Base-by-base conservation (phyloP, 352 stramenopile species). In the Phytophthora crassamura region DNA sequence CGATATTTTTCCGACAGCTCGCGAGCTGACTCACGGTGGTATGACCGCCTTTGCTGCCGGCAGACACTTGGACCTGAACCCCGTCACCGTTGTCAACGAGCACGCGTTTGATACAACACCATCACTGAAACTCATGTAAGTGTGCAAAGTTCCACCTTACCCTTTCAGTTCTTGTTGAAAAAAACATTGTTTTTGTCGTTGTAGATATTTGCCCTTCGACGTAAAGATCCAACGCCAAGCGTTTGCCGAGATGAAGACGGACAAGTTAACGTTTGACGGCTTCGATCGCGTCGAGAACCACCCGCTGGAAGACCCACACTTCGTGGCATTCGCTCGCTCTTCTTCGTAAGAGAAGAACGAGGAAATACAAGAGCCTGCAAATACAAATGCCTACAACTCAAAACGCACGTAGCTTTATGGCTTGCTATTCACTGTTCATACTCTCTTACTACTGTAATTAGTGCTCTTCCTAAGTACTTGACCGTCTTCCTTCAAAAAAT, bases 21-120 rank as follows among this genome's bases (percentile, higher is more conserved):
- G 50, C 33, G 25, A 32, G n/a, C 35, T 59, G 47, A 64, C 41
- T 63, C 15, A 55, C 34, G 25, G 25, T 34, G 41, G n/a, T 51
- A 10, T 52, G 22, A 34, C 11, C 30, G n/a, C 10, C 45, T 33
- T 35, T 62, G 14, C 30, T 50, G 4, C 38, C 14, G 49, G 15
- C 51, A 94, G 86, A 41, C 85, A 77, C 15, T 59, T 94, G 25
- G 82, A 94, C 51, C 79, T 93, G 45, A 93, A 94, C 36, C 84
- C 84, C 1, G 74, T 94, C 39, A 15, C 47, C 12, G 69, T 91
- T 55, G 80, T 94, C n/a, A 85, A 90, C 47, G 86, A 93, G 69
- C 84, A 92, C 59, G 77, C 84, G 11, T 93, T 93, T 43, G 28
- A 80, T 6, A 42, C 61, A 5, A 77, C 66, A 5, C 72, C 80